Percentiles rank a stretch among this genome's conserved stretches.
Conservation (phyloP, 2,329 filamentous ascomycete species). For the Xylaria sp. region DNA sequence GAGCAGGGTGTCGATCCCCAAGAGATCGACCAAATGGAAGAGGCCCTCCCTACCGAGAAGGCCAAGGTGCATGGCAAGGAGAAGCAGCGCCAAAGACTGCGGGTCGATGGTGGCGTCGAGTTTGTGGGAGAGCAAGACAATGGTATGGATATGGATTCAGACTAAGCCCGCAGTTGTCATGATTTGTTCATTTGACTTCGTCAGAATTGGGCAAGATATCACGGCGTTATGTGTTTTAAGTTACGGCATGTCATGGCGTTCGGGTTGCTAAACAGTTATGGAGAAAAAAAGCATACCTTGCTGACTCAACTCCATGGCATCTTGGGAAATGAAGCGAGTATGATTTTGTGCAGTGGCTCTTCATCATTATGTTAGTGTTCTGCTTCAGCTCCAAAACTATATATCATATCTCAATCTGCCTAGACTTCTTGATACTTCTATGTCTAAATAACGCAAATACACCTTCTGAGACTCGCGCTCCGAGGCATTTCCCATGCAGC, state of each 20-base stretch:
- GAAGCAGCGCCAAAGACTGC: constrained; percentile 53
- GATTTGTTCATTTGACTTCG: constrained; percentile 28
- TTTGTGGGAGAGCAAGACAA: constrained; percentile 54
- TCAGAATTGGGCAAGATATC: constrained; percentile 41
- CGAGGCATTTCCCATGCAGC: neutral
- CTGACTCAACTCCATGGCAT: constrained; percentile 2
- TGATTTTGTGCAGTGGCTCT: constrained; percentile 6
- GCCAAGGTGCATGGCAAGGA: constrained; percentile 56
- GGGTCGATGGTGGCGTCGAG: constrained; percentile 56
- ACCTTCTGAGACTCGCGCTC: neutral
- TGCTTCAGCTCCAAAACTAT: neutral
- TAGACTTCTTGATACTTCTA: neutral
- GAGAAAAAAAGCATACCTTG: constrained; percentile 29
- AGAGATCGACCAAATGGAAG: constrained; percentile 53
- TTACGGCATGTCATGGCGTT: constrained; percentile 50
- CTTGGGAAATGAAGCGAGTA: constrained; percentile 12
- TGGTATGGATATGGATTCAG: constrained; percentile 58
- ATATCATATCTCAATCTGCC: constrained; percentile 1
- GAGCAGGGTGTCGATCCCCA: constrained; percentile 48
- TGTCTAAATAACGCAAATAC: constrained; percentile 2
- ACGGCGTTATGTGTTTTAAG: constrained; percentile 44
- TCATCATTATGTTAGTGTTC: neutral
- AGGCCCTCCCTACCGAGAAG: constrained; percentile 46
- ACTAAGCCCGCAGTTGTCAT: constrained; percentile 37
- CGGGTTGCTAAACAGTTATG: constrained; percentile 37